Conservation (phyloP, 371 early-diverging fungal genomes). For the Apophysomyces ossiformis region DNA sequence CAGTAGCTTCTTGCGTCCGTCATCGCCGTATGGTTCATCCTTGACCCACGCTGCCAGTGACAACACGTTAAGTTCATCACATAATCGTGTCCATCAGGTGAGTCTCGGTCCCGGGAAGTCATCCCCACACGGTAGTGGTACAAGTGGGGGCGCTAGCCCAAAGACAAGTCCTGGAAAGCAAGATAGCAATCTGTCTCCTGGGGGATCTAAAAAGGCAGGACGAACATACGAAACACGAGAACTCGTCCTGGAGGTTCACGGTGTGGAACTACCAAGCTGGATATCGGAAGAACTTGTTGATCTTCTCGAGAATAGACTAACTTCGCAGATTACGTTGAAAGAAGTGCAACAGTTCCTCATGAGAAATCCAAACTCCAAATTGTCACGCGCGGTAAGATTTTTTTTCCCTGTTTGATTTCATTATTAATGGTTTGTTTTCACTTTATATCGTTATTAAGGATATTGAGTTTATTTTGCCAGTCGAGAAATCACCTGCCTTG, state of each 20-base stretch:
- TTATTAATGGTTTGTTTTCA: not conserved
- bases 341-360: conserved; percentile 74
- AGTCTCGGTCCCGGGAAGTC: conserved; percentile 21
- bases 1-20: not conserved
- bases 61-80: conserved; percentile 20
- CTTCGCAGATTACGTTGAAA: conserved; percentile 64
- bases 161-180: conserved; percentile 13
- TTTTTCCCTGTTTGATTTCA: not conserved
- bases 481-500: conserved; percentile 47
- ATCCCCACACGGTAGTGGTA: conserved; percentile 32
- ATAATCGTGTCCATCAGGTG: conserved; percentile 23
- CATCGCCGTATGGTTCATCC: conserved; percentile 1
- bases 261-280: conserved; percentile 70
- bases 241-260: conserved; percentile 74
- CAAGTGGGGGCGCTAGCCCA: conserved; percentile 19
- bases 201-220: conserved; percentile 3
- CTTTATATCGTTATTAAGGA: conserved; percentile 41
- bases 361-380: conserved; percentile 69
- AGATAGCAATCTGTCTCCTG: conserved; percentile 4
- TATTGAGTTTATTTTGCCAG: conserved; percentile 69
- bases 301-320: conserved; percentile 66
- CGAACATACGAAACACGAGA: conserved; percentile 52
- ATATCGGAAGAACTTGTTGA: conserved; percentile 72
- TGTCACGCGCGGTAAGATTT: conserved; percentile 64
- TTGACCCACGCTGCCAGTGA: conserved; percentile 15